Evolutionary conservation across 192 early-diverging fungal species (phyloP).

Genomic region (Anaeromyces robustus): DNA sequence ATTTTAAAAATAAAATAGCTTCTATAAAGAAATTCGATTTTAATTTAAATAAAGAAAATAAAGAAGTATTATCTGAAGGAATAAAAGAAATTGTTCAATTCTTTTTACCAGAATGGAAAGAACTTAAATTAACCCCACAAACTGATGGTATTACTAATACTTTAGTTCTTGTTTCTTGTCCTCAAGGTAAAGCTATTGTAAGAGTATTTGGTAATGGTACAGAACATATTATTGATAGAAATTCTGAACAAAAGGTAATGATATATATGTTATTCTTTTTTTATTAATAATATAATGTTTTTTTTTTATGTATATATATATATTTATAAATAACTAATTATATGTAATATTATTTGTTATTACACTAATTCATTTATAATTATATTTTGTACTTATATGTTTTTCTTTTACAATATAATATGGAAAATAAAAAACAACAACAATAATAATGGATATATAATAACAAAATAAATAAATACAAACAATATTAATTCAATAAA

Average conservation of each 20-base stretch:
- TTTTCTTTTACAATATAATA: no score
- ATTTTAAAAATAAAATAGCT: not conserved
- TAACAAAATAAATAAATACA: no score
- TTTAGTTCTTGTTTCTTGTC: conserved; percentile 25
- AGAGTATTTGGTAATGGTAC: not conserved
- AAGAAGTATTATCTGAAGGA: not conserved
- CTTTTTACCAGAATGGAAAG: conserved; percentile 19
- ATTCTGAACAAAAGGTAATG: not conserved
- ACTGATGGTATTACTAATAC: conserved; percentile 39
- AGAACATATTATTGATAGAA: not conserved
- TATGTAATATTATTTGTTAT: no score
- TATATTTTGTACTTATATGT: no score
- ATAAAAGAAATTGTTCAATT: conserved; percentile 5
- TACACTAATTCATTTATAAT: no score
- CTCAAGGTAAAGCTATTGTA: not conserved
- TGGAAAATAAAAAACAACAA: no score
- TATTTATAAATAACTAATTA: no score
- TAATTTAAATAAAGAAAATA: not conserved
- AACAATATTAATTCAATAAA: no score
- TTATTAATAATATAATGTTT: no score
- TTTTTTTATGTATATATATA: no score
- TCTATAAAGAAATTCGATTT: not conserved
- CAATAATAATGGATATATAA: no score
- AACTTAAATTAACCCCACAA: conserved; percentile 16
- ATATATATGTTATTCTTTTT: no score